These are phyloP conservation scores for Sporothrix pallida DNA, from an alignment of 2,329 filamentous ascomycete species.

Conservation along the genomic window DNA sequence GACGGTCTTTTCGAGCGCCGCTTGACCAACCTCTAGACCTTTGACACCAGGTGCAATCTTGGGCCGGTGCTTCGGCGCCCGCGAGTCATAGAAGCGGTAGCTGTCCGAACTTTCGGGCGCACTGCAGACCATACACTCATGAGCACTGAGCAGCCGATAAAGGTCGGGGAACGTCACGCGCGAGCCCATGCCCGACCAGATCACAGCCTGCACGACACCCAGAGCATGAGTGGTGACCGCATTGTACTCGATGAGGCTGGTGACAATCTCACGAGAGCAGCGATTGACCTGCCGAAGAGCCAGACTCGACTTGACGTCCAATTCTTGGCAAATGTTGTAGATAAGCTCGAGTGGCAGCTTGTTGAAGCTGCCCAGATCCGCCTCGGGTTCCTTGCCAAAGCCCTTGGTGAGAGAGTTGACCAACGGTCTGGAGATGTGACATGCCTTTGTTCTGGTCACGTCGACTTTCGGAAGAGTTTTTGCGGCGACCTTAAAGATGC, in stretches of 20 bases:
- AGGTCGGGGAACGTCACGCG: conserved; percentile 27
- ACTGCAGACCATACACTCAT: conserved; percentile 33
- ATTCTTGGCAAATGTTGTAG: neutral
- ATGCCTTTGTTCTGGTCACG: neutral
- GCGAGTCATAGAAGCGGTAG: conserved; percentile 31
- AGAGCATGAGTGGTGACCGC: conserved; percentile 10
- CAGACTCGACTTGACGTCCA: conserved; percentile 29
- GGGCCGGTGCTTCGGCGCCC: conserved; percentile 23
- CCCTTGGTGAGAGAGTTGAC: neutral
- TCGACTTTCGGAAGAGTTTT: too few relatives aligned
- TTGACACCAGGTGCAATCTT: conserved; percentile 8
- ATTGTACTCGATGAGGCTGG: conserved; percentile 13
- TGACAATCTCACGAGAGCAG: conserved; percentile 9
- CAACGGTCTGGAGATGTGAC: neutral
- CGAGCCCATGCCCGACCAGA: conserved; percentile 22
- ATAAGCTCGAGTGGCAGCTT: conserved; percentile 29
- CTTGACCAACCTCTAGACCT: conserved; percentile 15
- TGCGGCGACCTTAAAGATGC: too few relatives aligned
- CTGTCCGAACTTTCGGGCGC: conserved; percentile 1
- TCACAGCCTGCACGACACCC: conserved; percentile 23
- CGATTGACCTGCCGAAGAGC: conserved; percentile 31
- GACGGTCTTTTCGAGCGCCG: neutral
- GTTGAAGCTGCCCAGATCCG: conserved; percentile 17
- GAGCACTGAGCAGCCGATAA: conserved; percentile 24
- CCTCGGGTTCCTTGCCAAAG: neutral